Evolutionary conservation across 768 basidiomycete genomes (phyloP).

Genomic region (Boletus edulis): DNA sequence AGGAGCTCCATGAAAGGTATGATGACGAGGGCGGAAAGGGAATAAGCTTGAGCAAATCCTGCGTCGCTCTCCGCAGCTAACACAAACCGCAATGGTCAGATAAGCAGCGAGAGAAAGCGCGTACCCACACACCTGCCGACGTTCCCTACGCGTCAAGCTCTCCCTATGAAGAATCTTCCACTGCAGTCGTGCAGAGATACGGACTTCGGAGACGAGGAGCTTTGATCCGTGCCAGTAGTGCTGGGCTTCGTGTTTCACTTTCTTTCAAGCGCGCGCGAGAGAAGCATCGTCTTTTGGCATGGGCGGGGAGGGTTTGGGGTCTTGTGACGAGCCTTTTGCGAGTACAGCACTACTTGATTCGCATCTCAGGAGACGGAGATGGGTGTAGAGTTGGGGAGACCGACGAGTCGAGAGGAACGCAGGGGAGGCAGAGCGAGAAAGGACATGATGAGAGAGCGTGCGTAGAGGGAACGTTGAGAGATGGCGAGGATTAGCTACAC

Average conservation of each 20-base stretch:
- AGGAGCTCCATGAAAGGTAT: conserved; percentile 99
- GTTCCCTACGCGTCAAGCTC: conserved; percentile 86
- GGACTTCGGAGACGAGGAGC: conserved; percentile 90
- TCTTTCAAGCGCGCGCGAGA: conserved; percentile 84
- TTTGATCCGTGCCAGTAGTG: conserved; percentile 99
- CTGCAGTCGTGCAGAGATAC: conserved; percentile 83
- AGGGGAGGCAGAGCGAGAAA: conserved; percentile 14
- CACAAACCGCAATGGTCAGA: background rate
- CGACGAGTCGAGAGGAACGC: conserved; percentile 28
- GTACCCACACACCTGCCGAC: conserved; percentile 77
- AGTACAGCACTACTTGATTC: conserved; percentile 11
- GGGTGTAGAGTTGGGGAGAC: conserved; percentile 17
- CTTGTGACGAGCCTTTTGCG: conserved; percentile 28
- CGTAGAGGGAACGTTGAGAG: conserved; percentile 2
- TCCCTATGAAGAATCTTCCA: conserved; percentile 93
- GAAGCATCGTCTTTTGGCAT: conserved; percentile 43
- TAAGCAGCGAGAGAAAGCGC: background rate
- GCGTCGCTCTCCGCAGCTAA: conserved; percentile 89
- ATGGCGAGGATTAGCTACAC: conserved; percentile 30
- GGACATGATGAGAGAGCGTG: conserved; percentile 6
- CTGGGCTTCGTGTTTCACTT: conserved; percentile 90
- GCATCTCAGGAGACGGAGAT: conserved; percentile 1
- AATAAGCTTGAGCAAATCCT: conserved; percentile 87
- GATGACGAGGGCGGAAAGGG: conserved; percentile 90
- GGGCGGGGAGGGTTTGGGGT: conserved; percentile 50